Conservation (phyloP, 805 yeast genomes). For the Candida vaughaniae region DNA sequence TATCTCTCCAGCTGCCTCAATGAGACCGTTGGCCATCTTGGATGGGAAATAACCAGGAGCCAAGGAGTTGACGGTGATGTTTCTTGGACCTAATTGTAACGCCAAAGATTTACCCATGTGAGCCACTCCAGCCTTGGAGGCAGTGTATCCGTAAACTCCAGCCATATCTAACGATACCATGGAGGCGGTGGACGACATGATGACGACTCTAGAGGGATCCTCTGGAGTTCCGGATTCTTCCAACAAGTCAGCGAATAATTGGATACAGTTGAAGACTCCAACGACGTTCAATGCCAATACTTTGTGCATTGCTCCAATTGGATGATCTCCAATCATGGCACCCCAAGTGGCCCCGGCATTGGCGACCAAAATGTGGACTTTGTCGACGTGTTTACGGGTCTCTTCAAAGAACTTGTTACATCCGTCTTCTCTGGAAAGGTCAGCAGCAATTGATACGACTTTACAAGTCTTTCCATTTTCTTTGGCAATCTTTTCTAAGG, state of each 20-base stretch:
- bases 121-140: slow-evolving; percentile 74
- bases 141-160: slow-evolving; percentile 68
- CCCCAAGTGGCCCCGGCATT: slow-evolving; percentile 87
- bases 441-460: slow-evolving; percentile 53
- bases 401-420: slow-evolving; percentile 42
- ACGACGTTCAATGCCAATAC: slow-evolving; percentile 62
- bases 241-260: slow-evolving; percentile 59
- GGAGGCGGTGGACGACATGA: slow-evolving; percentile 69
- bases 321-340: slow-evolving; percentile 57
- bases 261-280: slow-evolving; percentile 67
- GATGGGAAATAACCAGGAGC: slow-evolving; percentile 81
- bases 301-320: slow-evolving; percentile 59
- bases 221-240: slow-evolving; percentile 48
- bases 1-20: slow-evolving; percentile 48
- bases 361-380: slow-evolving; percentile 64
- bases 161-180: slow-evolving; percentile 38
- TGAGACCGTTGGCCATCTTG: slow-evolving; percentile 68
- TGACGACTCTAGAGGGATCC: slow-evolving; percentile 64
- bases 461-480: slow-evolving; percentile 30
- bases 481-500: slow-evolving; percentile 35
- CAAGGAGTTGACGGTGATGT: slow-evolving; percentile 66
- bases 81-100: slow-evolving; percentile 60
- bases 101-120: slow-evolving; percentile 67
- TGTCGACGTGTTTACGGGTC: slow-evolving; percentile 37
- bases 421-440: slow-evolving; percentile 51